Evolutionary conservation across 2,329 filamentous ascomycete genomes (phyloP).

Genomic region (Colletotrichum sp.): DNA sequence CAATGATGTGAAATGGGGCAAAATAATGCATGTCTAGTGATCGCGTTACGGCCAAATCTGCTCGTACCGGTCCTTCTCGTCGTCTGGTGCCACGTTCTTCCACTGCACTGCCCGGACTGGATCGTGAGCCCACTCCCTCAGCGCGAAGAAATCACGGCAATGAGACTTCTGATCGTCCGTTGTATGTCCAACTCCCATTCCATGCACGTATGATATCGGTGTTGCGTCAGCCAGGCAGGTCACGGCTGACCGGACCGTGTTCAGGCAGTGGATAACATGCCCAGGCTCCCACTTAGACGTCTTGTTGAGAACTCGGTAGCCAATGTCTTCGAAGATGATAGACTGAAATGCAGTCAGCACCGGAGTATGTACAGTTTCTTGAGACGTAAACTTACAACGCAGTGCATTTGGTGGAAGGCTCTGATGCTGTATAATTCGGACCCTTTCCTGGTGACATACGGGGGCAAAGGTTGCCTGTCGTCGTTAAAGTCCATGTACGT

Average conservation of each 20-base stretch:
- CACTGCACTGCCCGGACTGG: background rate
- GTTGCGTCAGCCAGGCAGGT: slow-evolving; percentile 7
- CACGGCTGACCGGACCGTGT: background rate
- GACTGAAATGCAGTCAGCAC: background rate
- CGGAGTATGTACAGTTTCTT: no score
- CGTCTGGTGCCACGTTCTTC: background rate
- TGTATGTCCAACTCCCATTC: slow-evolving; percentile 11
- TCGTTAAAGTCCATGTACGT: slow-evolving; percentile 9
- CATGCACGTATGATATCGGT: slow-evolving; percentile 3
- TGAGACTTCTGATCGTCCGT: slow-evolving; percentile 3
- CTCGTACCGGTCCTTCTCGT: slow-evolving; percentile 5
- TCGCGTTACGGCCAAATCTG: background rate
- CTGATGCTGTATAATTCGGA: slow-evolving; percentile 11
- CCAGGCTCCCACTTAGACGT: slow-evolving; percentile 7
- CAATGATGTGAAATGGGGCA: background rate
- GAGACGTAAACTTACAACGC: background rate
- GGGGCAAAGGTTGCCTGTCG: background rate
- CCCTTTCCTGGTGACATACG: background rate
- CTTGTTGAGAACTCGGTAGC: slow-evolving; percentile 3
- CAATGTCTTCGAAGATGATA: slow-evolving; percentile 3
- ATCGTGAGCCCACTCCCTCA: slow-evolving; percentile 11
- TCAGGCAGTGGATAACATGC: slow-evolving; percentile 10
- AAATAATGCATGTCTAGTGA: background rate
- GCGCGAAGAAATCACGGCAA: slow-evolving; percentile 10
- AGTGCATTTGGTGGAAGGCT: slow-evolving; percentile 14